A percentile compares a stretch with the other conserved stretches of the same genome.
Evolutionary conservation across 2,329 filamentous ascomycete species (phyloP).

Genomic region (Escovopsis sp.): DNA sequence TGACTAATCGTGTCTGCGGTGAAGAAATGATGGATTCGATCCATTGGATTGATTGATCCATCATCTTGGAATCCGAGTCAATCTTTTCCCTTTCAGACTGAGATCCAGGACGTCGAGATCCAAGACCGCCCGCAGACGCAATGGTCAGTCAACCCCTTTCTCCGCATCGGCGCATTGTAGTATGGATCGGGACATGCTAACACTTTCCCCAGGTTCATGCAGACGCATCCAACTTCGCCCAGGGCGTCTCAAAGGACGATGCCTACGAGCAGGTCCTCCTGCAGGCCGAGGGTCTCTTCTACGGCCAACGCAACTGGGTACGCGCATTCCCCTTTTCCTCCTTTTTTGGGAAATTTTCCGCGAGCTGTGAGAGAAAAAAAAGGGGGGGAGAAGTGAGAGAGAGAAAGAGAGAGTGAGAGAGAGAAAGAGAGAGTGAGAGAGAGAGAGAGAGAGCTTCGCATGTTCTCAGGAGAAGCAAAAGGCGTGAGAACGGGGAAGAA

Average conservation of each 20-base stretch:
- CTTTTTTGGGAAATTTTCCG: neutral
- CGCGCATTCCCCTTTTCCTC: conserved; percentile 15
- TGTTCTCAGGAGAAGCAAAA: too few relatives aligned
- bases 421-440: too few relatives aligned
- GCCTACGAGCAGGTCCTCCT: conserved; percentile 61
- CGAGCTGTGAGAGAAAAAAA: too few relatives aligned
- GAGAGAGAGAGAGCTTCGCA: too few relatives aligned
- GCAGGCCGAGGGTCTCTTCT: conserved; percentile 54
- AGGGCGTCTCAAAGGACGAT: conserved; percentile 52
- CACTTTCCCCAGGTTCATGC: conserved; percentile 50
- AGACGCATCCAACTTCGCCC: conserved; percentile 59
- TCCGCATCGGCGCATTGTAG: neutral
- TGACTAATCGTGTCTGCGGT: conserved; percentile 5
- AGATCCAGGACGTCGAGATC: too few relatives aligned
- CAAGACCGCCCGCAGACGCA: neutral
- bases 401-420: too few relatives aligned
- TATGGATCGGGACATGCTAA: conserved; percentile 3
- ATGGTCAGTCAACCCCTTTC: conserved; percentile 4
- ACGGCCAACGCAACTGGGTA: conserved; percentile 70
- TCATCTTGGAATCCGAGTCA: neutral
- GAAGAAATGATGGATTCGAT: too few relatives aligned
- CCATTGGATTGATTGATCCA: too few relatives aligned
- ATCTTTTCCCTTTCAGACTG: too few relatives aligned
- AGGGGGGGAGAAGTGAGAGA: too few relatives aligned
- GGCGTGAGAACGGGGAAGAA: too few relatives aligned